These are phyloP conservation scores for Debaryomycetaceae sp. DNA, from an alignment of 1,139 yeast genomes.

Conservation along the genomic window DNA sequence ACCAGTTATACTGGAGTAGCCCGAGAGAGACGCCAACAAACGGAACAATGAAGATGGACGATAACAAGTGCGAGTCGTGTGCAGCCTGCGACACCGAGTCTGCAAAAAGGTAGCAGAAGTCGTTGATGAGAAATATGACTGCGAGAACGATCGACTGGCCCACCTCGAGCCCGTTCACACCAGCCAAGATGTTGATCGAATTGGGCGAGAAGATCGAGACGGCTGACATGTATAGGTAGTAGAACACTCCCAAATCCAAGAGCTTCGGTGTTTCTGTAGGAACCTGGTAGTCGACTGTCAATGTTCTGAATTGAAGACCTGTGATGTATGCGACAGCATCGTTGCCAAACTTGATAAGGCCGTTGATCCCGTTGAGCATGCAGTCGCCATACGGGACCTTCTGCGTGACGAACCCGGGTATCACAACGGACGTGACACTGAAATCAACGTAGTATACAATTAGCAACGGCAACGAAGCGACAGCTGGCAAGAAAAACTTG, in stretches of 20 bases:
- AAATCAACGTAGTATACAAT: conserved; percentile 92
- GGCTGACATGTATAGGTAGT: conserved; percentile 87
- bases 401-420: conserved; percentile 65
- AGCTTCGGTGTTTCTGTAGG: conserved; percentile 36
- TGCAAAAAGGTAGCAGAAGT: conserved; percentile 60
- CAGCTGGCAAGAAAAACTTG: conserved; percentile 91
- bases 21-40: conserved; percentile 83
- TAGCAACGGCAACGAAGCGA: conserved; percentile 87
- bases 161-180: conserved; percentile 93
- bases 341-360: conserved; percentile 29
- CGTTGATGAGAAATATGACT: conserved; percentile 68
- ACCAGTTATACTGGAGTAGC: conserved; percentile 76
- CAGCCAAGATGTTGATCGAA: conserved; percentile 94
- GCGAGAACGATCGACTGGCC: conserved; percentile 88
- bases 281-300: conserved; percentile 30
- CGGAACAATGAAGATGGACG: conserved; percentile 77
- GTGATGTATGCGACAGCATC: conserved; percentile 29
- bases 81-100: conserved; percentile 50
- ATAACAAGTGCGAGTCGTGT: conserved; percentile 77
- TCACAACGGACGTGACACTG: conserved; percentile 85
- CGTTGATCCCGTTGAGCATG: conserved; percentile 16
- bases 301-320: conserved; percentile 39
- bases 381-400: conserved; percentile 22
- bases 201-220: conserved; percentile 93
- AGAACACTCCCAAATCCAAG: conserved; percentile 73